Conservation (phyloP, 352 stramenopile genomes). For the Globisporangium cystogenes region DNA sequence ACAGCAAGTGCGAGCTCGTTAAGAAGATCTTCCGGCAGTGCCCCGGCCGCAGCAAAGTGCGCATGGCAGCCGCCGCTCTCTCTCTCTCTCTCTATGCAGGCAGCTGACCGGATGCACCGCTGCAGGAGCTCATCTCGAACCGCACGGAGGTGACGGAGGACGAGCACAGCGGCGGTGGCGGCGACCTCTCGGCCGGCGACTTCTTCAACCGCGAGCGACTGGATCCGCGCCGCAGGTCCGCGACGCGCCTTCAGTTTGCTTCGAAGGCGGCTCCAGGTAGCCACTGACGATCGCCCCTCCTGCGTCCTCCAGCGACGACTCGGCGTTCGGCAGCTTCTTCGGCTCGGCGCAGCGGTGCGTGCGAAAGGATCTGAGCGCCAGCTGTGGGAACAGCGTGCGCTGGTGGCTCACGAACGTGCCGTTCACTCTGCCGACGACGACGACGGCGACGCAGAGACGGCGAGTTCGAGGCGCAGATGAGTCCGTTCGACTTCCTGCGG, state of each 20-base stretch:
- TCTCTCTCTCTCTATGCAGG: no score
- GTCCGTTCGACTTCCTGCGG: slow-evolving; percentile 72
- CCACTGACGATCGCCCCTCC: no score
- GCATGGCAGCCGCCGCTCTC: background rate
- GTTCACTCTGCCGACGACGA: background rate
- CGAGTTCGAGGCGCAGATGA: slow-evolving; percentile 74
- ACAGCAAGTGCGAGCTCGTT: slow-evolving; percentile 82
- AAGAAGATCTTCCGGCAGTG: slow-evolving; percentile 86
- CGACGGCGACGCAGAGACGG: slow-evolving; percentile 28
- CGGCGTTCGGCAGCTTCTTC: slow-evolving; percentile 34
- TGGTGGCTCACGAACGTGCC: background rate
- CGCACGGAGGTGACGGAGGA: slow-evolving; percentile 74
- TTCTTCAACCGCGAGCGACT: slow-evolving; percentile 73
- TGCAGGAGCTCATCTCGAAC: slow-evolving; percentile 71
- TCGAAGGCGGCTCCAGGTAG: no score
- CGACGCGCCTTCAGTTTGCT: no score
- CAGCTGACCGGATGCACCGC: background rate
- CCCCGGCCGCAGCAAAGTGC: slow-evolving; percentile 51
- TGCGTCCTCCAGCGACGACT: slow-evolving; percentile 16
- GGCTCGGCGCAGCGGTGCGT: slow-evolving; percentile 32
- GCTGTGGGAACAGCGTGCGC: background rate
- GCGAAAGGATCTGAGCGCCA: no score
- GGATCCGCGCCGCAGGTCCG: slow-evolving; percentile 42
- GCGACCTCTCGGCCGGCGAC: slow-evolving; percentile 35
- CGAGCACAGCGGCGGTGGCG: slow-evolving; percentile 30